These are phyloP conservation scores for Candolleomyces eurysporus DNA, from an alignment of 768 basidiomycete species.

Conservation along the genomic window DNA sequence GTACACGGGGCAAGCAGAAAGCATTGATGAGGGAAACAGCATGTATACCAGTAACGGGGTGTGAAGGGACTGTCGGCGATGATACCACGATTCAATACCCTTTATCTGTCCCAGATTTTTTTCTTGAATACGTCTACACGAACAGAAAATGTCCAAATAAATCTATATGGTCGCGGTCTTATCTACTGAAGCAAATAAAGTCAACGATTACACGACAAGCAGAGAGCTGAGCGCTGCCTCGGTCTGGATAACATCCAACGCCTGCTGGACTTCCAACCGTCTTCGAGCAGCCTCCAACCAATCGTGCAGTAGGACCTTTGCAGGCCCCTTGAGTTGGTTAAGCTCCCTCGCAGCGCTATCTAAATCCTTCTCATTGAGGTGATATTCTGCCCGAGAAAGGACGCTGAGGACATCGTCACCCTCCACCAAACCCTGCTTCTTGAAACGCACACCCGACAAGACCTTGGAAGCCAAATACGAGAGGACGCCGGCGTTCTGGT, in stretches of 20 bases:
- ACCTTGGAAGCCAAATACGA: constrained; percentile 82
- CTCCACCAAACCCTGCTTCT: constrained; percentile 71
- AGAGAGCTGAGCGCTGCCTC: constrained; percentile 83
- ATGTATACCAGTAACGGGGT: no score
- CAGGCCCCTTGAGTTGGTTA: constrained; percentile 85
- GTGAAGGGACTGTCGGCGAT: no score
- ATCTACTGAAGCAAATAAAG: constrained; percentile 18
- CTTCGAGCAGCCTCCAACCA: constrained; percentile 90
- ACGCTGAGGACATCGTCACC: constrained; percentile 87
- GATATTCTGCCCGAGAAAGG: constrained; percentile 83
- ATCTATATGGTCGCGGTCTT: constrained; percentile 15
- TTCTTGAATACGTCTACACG: not conserved
- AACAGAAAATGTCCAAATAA: not conserved
- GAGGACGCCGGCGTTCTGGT: constrained; percentile 83
- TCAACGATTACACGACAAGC: constrained; percentile 57
- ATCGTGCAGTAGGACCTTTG: constrained; percentile 70
- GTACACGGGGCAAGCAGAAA: not conserved
- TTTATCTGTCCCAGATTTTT: no score
- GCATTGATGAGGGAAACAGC: no score
- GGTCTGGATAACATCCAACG: constrained; percentile 80
- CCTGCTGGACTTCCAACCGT: constrained; percentile 89
- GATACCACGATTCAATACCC: no score
- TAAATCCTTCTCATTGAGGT: constrained; percentile 89
- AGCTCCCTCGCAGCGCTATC: constrained; percentile 88
- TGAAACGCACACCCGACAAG: constrained; percentile 76